Conservation (phyloP, 2,329 filamentous ascomycete species). For the Fusarium paranaense region DNA sequence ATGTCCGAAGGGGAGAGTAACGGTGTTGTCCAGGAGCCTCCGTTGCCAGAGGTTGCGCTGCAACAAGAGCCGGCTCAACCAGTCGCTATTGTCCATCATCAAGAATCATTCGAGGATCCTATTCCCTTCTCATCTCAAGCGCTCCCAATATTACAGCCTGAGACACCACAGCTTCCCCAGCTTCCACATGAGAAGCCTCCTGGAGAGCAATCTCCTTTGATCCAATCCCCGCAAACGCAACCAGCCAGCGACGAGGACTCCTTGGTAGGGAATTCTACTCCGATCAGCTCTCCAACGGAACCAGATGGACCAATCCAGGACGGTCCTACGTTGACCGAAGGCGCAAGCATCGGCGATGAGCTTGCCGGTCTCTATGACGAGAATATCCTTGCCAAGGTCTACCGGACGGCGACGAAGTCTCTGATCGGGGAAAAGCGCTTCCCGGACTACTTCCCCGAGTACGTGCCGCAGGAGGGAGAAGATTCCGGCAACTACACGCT, state of each 20-base stretch:
- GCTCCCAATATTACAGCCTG: not conserved
- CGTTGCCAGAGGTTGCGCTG: not conserved
- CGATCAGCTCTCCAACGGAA: not conserved
- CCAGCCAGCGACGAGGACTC: not conserved
- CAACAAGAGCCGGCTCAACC: not conserved
- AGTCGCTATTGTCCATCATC: not conserved
- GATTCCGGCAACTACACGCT: slow-evolving; percentile 42
- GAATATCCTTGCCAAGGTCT: slow-evolving; percentile 7
- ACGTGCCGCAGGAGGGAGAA: slow-evolving; percentile 45
- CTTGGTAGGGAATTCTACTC: not conserved
- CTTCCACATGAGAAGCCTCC: not conserved
- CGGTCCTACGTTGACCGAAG: not conserved
- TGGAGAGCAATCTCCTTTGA: not conserved
- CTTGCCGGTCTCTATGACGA: slow-evolving; percentile 4
- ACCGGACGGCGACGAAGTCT: not conserved
- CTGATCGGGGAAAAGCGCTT: not conserved
- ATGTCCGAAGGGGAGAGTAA: not conserved
- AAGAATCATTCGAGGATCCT: not conserved
- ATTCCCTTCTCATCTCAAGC: not conserved
- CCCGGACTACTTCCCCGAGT: slow-evolving; percentile 45
- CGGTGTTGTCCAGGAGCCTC: not conserved
- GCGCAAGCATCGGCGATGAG: not conserved
- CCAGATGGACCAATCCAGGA: not conserved
- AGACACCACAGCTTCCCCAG: not conserved
- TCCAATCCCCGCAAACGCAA: not conserved